These are phyloP conservation scores for Backusella liffmaniae DNA, from an alignment of 192 early-diverging fungal genomes.

Conservation along the genomic window DNA sequence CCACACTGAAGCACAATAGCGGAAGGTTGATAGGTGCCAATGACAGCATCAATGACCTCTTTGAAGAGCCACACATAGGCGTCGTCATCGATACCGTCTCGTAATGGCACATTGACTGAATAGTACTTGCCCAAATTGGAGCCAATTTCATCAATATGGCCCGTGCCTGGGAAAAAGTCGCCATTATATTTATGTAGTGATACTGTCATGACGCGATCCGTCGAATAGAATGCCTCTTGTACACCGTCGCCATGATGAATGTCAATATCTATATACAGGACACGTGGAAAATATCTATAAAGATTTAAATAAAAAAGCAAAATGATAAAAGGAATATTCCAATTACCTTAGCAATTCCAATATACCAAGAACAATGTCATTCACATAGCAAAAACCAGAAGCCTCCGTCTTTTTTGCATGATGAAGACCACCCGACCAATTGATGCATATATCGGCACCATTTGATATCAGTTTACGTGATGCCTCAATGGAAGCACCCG, in stretches of 20 bases:
- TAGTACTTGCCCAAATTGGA: constrained; percentile 74
- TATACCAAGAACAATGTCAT: constrained; percentile 95
- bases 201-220: constrained; percentile 93
- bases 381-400: constrained; percentile 97
- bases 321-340: background rate
- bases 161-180: constrained; percentile 94
- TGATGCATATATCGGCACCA: constrained; percentile 89
- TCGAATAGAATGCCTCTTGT: constrained; percentile 92
- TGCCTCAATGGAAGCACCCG: constrained; percentile 93
- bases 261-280: constrained; percentile 97
- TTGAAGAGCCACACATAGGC: constrained; percentile 81
- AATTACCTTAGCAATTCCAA: constrained; percentile 75
- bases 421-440: constrained; percentile 98
- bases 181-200: constrained; percentile 94
- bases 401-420: constrained; percentile 88
- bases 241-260: constrained; percentile 99
- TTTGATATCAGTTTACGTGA: constrained; percentile 79
- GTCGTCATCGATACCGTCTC: constrained; percentile 84
- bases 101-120: constrained; percentile 88
- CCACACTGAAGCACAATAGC: constrained; percentile 95
- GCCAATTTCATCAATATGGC: constrained; percentile 78
- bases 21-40: constrained; percentile 72
- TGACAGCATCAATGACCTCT: constrained; percentile 66
- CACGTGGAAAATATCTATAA: constrained; percentile 65
- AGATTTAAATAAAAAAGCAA: background rate